Conservation (phyloP, 768 basidiomycete species). For the Phaeotremella fagi region DNA sequence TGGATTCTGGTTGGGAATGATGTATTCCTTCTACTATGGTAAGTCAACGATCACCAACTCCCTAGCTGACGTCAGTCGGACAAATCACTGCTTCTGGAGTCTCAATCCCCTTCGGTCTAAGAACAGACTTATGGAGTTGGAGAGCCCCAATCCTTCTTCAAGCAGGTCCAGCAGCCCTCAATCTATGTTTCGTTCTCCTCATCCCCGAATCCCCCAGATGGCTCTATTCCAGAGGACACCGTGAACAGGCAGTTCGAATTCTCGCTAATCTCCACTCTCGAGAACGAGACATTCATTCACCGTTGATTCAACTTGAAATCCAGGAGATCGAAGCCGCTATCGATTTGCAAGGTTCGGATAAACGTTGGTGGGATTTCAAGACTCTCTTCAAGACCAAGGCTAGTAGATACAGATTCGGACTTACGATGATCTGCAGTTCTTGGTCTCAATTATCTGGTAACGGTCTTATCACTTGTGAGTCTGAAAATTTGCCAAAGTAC, state of each 20-base stretch:
- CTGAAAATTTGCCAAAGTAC: background rate
- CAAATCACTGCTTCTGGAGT: conserved; percentile 58
- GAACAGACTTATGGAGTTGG: conserved; percentile 53
- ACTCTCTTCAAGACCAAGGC: conserved; percentile 54
- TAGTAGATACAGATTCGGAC: conserved; percentile 54
- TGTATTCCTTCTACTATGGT: conserved; percentile 57
- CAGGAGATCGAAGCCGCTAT: conserved; percentile 57
- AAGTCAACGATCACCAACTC: no score
- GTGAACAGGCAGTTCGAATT: conserved; percentile 51
- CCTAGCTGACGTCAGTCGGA: conserved; percentile 54
- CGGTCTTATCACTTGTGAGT: conserved; percentile 52
- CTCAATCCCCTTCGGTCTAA: conserved; percentile 56
- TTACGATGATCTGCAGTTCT: conserved; percentile 57
- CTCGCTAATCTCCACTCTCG: conserved; percentile 56
- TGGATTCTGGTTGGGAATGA: conserved; percentile 55
- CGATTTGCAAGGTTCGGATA: conserved; percentile 49
- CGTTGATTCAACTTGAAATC: conserved; percentile 56
- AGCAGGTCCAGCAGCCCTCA: conserved; percentile 53
- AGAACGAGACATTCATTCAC: conserved; percentile 53
- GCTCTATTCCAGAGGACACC: conserved; percentile 54
- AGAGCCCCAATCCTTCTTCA: conserved; percentile 56
- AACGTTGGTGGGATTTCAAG: conserved; percentile 58
- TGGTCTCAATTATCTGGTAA: conserved; percentile 51
- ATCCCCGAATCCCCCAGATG: conserved; percentile 57
- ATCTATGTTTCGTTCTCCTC: conserved; percentile 53